Percentiles rank a stretch among this genome's conserved stretches.
Evolutionary conservation across 345 rosid species (phyloP).

Genomic region (Punica granatum): DNA sequence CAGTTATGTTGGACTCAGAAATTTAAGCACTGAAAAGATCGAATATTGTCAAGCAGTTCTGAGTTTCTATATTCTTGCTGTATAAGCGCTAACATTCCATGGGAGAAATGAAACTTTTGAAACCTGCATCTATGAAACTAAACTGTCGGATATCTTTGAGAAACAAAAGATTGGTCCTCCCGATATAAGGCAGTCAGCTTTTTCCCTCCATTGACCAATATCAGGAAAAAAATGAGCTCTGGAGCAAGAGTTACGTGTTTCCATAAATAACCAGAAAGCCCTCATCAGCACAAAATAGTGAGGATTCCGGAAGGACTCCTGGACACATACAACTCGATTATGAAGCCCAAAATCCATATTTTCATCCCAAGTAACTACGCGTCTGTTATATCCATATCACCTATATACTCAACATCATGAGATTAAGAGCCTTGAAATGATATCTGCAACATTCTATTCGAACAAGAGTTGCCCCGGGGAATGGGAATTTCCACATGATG

Average conservation of each 20-base stretch:
- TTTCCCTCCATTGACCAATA: background rate
- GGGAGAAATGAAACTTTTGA: background rate
- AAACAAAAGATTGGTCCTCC: background rate
- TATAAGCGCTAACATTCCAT: background rate
- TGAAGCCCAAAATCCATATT: background rate
- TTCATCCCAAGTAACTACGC: background rate
- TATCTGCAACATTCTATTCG: too few relatives aligned
- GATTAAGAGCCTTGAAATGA: too few relatives aligned
- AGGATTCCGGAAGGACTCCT: background rate
- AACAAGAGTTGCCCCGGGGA: too few relatives aligned
- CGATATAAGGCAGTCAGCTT: background rate
- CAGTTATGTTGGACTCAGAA: too few relatives aligned
- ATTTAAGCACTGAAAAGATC: background rate
- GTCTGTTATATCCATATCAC: too few relatives aligned
- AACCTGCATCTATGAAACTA: background rate
- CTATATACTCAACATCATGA: too few relatives aligned
- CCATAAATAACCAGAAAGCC: background rate
- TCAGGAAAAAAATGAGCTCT: background rate
- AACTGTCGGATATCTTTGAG: background rate
- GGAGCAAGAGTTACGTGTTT: background rate
- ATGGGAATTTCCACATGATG: too few relatives aligned
- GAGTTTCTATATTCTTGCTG: background rate
- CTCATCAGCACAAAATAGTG: background rate
- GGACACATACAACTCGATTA: background rate
- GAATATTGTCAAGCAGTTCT: background rate